phyloP scores from a whole-genome alignment of 2,329 filamentous ascomycete genomes.

The Ampelomyces quisqualis region DNA sequence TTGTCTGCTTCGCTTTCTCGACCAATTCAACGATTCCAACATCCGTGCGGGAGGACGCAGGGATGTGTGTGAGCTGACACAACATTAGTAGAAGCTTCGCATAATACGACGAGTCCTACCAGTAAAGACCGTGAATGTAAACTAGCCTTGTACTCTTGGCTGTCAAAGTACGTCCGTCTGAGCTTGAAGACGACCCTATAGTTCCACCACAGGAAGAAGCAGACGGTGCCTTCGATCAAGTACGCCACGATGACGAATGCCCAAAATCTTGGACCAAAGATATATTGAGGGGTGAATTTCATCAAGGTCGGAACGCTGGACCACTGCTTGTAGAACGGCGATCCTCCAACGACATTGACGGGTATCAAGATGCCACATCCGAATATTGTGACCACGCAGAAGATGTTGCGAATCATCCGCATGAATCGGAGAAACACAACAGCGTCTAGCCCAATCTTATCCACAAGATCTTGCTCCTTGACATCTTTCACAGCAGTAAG shows the following conservation, averaged over 20 bases:
- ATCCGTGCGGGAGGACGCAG: slow-evolving; percentile 70
- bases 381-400: slow-evolving; percentile 69
- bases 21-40: slow-evolving; percentile 86
- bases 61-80: slow-evolving; percentile 74
- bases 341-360: slow-evolving; percentile 61
- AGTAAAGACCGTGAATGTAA: slow-evolving; percentile 70
- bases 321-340: slow-evolving; percentile 34
- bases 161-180: slow-evolving; percentile 77
- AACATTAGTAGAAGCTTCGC: slow-evolving; percentile 2
- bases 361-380: slow-evolving; percentile 79
- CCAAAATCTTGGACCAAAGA: slow-evolving; percentile 56
- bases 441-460: slow-evolving; percentile 85
- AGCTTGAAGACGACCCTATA: slow-evolving; percentile 71
- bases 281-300: slow-evolving; percentile 60
- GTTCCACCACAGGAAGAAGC: slow-evolving; percentile 84
- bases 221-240: slow-evolving; percentile 70
- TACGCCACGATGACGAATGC: slow-evolving; percentile 60
- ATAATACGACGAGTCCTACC: slow-evolving; percentile 31
- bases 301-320: slow-evolving; percentile 40
- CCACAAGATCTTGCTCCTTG: slow-evolving; percentile 74
- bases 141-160: slow-evolving; percentile 81
- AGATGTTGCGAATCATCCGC: slow-evolving; percentile 88
- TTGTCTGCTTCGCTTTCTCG: slow-evolving; percentile 73
- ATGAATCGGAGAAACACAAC: slow-evolving; percentile 84
- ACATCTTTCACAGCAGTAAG: slow-evolving; percentile 72